These are phyloP conservation scores for Dissophora globulifera DNA, from an alignment of 192 early-diverging fungal species.

Conservation along the genomic window DNA sequence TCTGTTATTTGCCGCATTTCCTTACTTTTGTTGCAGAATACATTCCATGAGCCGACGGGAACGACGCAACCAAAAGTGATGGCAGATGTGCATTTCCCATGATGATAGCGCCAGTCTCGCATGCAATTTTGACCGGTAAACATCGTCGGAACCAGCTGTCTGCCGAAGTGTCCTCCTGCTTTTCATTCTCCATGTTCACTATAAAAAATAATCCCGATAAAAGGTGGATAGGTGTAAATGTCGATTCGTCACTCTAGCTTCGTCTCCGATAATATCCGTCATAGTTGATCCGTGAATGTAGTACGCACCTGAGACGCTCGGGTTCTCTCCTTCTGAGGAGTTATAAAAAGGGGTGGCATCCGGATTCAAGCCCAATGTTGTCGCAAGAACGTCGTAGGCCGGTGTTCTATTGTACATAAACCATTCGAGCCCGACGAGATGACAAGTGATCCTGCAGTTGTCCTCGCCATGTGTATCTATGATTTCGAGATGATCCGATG, in stretches of 20 bases:
- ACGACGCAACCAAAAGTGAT: constrained; percentile 68
- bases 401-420: constrained; percentile 84
- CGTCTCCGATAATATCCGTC: neutral
- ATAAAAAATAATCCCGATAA: neutral
- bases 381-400: constrained; percentile 70
- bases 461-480: constrained; percentile 43
- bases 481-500: too few relatives aligned
- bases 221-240: neutral
- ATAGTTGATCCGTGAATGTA: too few relatives aligned
- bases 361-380: constrained; percentile 53
- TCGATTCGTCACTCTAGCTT: neutral
- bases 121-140: constrained; percentile 74
- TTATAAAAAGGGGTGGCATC: constrained; percentile 19
- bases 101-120: constrained; percentile 72
- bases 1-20: too few relatives aligned
- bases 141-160: constrained; percentile 64
- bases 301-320: constrained; percentile 27
- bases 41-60: constrained; percentile 65
- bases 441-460: constrained; percentile 69
- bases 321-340: constrained; percentile 12
- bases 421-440: constrained; percentile 81
- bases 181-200: constrained; percentile 51
- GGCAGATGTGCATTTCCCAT: constrained; percentile 76
- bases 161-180: constrained; percentile 32
- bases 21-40: constrained; percentile 60